Base-by-base conservation (phyloP, 1,284 basidiomycete species). In the Ceratobasidium sp. region DNA sequence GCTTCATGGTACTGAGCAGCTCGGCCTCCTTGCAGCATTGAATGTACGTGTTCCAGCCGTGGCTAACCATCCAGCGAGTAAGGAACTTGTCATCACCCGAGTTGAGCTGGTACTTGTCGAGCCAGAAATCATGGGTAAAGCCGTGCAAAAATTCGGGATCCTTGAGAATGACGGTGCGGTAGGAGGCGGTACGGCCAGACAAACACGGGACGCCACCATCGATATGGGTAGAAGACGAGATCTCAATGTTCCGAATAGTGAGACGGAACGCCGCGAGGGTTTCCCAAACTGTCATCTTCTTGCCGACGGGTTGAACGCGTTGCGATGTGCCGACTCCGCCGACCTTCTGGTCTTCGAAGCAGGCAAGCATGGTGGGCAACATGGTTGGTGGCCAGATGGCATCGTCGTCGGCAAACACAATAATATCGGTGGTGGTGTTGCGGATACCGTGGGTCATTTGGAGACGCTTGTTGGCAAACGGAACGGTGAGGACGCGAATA, bases 371-470 rank as follows among this genome's bases (percentile, higher is more conserved):
- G 77, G 89, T 92, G 0, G 92, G 91, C 8, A 96, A 81, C 71
- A 96, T 84, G 1, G 90, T 93, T 0, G 92, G 87, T 0, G 94
- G 94, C 94, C 94, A 96, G 76, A 96, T 94, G 54, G 94, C 93
- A 78, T 96, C 93, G 77, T 96, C 94, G 77, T 96, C 94, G 3
- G 93, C 93, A 75, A 96, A 96, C n/a, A 96, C 89, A 77, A 96
- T 94, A 78, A 96, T 95, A 77, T 96, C 94, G 1, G 94, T 95
- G 0, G 88, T 90, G 29, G 89, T 89, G 78, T 93, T 89, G 77
- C 89, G 89, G 78, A 96, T 94, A 15, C 93, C 93, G 75, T 95
- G 92, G 71, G 87, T 84, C 93, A 96, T 96, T 79, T 96, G 93
- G 31, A 95, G 81, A 13, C 93, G 89, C 78, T 96, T 96, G 82